Percentiles rank a stretch among this genome's conserved stretches.
Conservation (phyloP, 345 rosid genomes). For the Syzygium grande region DNA sequence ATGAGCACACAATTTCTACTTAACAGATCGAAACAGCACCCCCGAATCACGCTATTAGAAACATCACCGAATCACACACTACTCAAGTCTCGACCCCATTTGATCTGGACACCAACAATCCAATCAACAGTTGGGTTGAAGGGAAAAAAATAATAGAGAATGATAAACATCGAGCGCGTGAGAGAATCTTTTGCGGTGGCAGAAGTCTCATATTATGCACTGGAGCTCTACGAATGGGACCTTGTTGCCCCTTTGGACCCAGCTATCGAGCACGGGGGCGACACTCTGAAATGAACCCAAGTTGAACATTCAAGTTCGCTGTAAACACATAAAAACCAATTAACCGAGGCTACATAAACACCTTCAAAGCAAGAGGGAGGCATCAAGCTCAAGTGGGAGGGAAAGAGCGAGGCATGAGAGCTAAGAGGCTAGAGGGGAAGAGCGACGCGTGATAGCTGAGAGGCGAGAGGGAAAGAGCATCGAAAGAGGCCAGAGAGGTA, state of each 20-base stretch:
- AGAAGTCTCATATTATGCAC: constrained; percentile 60
- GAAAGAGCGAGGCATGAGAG: too few species aligned
- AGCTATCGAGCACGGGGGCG: constrained; percentile 55
- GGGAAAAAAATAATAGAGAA: neutral
- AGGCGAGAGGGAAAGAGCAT: neutral
- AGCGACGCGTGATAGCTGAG: neutral
- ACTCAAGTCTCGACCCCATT: too few species aligned
- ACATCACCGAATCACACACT: too few species aligned
- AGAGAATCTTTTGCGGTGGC: constrained; percentile 58
- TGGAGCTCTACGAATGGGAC: constrained; percentile 62
- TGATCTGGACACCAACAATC: too few species aligned
- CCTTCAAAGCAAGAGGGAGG: neutral
- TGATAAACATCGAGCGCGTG: constrained; percentile 65
- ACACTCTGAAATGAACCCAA: constrained; percentile 18
- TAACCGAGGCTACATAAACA: neutral
- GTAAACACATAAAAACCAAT: neutral
- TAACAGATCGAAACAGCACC: too few species aligned
- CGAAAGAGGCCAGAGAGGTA: too few species aligned
- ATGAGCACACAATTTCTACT: too few species aligned
- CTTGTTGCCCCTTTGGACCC: constrained; percentile 52
- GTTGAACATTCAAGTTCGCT: neutral
- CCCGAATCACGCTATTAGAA: too few species aligned
- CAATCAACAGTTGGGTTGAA: too few species aligned
- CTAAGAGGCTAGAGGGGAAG: neutral
- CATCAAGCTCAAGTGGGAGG: too few species aligned